Evolutionary conservation across 768 basidiomycete genomes (phyloP).

Genomic region (Hirschioporus abietinus): DNA sequence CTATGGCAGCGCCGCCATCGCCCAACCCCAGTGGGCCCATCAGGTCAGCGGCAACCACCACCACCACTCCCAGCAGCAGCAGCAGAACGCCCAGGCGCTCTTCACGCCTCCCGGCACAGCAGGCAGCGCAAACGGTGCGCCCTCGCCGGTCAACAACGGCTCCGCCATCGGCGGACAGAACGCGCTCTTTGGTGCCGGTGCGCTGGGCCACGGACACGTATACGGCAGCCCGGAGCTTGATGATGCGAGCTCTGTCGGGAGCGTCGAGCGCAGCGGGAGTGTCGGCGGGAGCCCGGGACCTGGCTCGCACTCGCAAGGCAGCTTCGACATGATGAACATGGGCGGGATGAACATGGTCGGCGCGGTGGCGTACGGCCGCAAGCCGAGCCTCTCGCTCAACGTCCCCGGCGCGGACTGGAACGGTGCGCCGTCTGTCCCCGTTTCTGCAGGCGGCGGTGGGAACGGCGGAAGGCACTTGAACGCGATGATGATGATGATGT

Average conservation of each 20-base stretch:
- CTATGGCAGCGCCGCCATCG: neutral
- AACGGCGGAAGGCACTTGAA: constrained; percentile 25
- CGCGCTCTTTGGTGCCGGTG: neutral
- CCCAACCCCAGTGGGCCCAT: constrained; percentile 10
- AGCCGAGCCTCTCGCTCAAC: constrained; percentile 1
- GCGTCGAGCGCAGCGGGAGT: constrained; percentile 30
- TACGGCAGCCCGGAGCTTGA: neutral
- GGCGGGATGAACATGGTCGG: constrained; percentile 23
- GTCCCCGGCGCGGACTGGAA: constrained; percentile 22
- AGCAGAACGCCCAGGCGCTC: constrained; percentile 20
- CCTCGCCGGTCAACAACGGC: constrained; percentile 19
- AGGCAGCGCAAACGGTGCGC: constrained; percentile 23
- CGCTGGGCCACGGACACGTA: constrained; percentile 5
- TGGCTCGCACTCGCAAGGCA: constrained; percentile 21
- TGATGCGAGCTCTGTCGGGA: constrained; percentile 21
- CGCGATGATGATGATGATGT: constrained; percentile 36
- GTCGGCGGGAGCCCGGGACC: constrained; percentile 23
- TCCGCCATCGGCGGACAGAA: constrained; percentile 3
- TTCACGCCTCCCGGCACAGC: constrained; percentile 19
- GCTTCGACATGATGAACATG: constrained; percentile 21
- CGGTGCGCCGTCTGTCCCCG: constrained; percentile 27
- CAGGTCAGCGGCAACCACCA: constrained; percentile 11
- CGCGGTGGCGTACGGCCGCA: constrained; percentile 8
- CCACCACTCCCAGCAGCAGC: constrained; percentile 14
- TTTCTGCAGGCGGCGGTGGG: constrained; percentile 32